Base-by-base conservation (phyloP, 805 yeast species). In the Zygosaccharomyces bisporus region DNA sequence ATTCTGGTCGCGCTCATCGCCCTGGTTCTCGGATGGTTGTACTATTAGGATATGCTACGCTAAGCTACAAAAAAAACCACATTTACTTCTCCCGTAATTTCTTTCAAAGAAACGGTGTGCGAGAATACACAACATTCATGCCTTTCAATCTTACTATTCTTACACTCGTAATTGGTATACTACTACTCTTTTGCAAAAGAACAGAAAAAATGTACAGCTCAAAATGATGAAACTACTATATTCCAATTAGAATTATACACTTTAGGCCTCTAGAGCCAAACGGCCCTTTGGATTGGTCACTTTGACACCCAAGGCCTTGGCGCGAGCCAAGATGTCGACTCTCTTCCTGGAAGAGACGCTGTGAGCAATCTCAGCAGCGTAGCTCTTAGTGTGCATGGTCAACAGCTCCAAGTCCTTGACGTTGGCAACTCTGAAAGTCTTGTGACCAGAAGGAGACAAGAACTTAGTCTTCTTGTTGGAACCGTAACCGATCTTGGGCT, bases 291-390 rank as follows among this genome's bases (percentile, higher is more conserved):
- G 95, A 80, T 93, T 93, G 83, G 99, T 93, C 69, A 93, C 96
- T 83, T 89, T 90, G 71, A 93, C 80, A 78, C 98, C 98, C 68
- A 89, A 80, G 74, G 95, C 87, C 84, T 89, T 91, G 69, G 99
- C 99, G 79, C 87, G 89, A 66, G 95, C 83, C 67, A 93, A 80
- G 66, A 93, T 87, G 69, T 78, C 90, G 70, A 90, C 90, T 83
- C 99, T 89, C 93, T 93, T 90, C 80, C 81, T 90, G 64, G 98
- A 87, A 65, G 98, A 90, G 64, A 93, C 93, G 75, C 85, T 87
- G 90, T 88, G 96, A 66, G 98, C 96, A 68, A 93, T 93, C 82
- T 93, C 99, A 73, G 99, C 99, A 74, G 99, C 99, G 77, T 87
- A 93, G 66, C 96, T 79, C 81, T 86, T 88, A 78, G 96, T 83